Percentiles rank a stretch among this genome's conserved stretches.
Evolutionary conservation across 495 filamentous ascomycete genomes (phyloP).

Genomic region (Lindgomyces ingoldianus): DNA sequence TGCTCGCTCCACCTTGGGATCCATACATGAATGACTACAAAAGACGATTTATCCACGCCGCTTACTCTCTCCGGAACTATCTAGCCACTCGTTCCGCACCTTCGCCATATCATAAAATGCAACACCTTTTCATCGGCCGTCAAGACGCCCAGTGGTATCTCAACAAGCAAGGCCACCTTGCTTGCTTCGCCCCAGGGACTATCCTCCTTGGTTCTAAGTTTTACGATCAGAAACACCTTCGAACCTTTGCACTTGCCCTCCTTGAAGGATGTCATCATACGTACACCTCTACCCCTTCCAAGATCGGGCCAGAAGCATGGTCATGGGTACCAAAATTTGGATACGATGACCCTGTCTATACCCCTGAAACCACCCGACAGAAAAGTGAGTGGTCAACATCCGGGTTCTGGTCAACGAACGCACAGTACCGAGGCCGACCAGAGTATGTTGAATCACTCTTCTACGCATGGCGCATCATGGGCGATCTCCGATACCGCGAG

Average conservation of each 20-base stretch:
- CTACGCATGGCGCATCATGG: conserved; percentile 43
- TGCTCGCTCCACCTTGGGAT: conserved; percentile 35
- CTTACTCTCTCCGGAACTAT: conserved; percentile 31
- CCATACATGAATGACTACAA: conserved; percentile 31
- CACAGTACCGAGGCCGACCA: conserved; percentile 38
- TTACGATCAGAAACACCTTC: conserved; percentile 24
- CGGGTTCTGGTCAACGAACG: conserved; percentile 36
- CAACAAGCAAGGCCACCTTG: conserved; percentile 36
- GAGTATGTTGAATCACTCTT: conserved; percentile 43
- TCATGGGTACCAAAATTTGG: conserved; percentile 38
- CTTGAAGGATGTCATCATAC: conserved; percentile 43
- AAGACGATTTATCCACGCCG: conserved; percentile 30
- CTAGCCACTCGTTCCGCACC: conserved; percentile 36
- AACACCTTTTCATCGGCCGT: conserved; percentile 40
- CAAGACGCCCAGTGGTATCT: conserved; percentile 25
- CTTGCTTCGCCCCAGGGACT: conserved; percentile 41
- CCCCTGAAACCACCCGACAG: conserved; percentile 20
- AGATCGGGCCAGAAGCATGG: conserved; percentile 38
- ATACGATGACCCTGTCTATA: conserved; percentile 21
- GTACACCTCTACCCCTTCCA: conserved; percentile 33
- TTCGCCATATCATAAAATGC: conserved; percentile 26
- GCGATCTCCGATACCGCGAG: conserved; percentile 35
- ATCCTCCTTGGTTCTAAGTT: conserved; percentile 37
- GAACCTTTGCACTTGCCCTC: conserved; percentile 37
- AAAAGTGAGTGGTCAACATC: conserved; percentile 17